Evolutionary conservation across 441 rosid species (phyloP).

Genomic region (Adansonia madagascariensis): DNA sequence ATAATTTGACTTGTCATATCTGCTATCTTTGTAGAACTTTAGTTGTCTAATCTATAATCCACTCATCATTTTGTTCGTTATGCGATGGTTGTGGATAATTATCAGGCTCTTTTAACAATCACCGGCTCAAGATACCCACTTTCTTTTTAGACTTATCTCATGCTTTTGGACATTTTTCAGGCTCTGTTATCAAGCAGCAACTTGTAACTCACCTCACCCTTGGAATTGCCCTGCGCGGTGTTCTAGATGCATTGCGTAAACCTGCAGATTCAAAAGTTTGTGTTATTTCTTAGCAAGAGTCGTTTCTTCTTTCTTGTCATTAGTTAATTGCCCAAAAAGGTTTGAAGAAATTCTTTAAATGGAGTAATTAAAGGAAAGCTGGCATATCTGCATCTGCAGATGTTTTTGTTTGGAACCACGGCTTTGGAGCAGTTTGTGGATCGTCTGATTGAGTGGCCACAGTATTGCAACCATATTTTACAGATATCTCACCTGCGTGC

Average conservation of each 20-base stretch:
- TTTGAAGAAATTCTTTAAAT: slow-evolving; percentile 14
- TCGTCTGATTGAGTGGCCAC: slow-evolving; percentile 97
- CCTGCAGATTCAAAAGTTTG: slow-evolving; percentile 97
- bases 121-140: not conserved
- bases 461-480: slow-evolving; percentile 96
- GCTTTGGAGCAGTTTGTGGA: slow-evolving; percentile 98
- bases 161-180: slow-evolving; percentile 45
- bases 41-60: not conserved
- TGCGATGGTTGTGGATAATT: not conserved
- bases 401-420: slow-evolving; percentile 97
- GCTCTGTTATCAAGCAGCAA: slow-evolving; percentile 93
- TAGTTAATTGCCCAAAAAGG: not conserved
- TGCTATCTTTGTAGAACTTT: not conserved
- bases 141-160: not conserved
- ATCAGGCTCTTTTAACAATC: not conserved
- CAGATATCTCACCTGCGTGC: slow-evolving; percentile 97
- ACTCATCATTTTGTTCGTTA: not conserved
- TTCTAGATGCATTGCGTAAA: slow-evolving; percentile 93
- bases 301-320: slow-evolving; percentile 13
- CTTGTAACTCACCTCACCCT: slow-evolving; percentile 91
- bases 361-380: slow-evolving; percentile 16
- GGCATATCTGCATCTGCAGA: slow-evolving; percentile 52
- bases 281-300: slow-evolving; percentile 19
- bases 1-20: not conserved
- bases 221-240: slow-evolving; percentile 95